phyloP scores from a whole-genome alignment of 305 asterid genomes.

The Lippia alba region DNA sequence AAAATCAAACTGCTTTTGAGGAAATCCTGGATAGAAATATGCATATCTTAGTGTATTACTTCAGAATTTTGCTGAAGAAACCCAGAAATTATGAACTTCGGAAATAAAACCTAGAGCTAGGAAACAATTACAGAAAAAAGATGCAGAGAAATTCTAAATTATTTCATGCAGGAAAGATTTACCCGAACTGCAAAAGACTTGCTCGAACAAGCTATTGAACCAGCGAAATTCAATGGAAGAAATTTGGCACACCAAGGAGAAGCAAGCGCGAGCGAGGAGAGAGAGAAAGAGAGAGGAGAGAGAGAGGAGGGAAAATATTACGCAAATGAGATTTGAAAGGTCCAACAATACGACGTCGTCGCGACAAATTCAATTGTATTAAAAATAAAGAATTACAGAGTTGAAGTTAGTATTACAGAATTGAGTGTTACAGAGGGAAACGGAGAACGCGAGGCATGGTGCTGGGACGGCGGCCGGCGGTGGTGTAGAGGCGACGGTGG shows the following conservation, averaged over 20 bases:
- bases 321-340: background rate
- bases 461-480: no score
- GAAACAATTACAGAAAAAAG: background rate
- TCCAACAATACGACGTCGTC: constrained; percentile 1
- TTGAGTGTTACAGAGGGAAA: no score
- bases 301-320: constrained; percentile 1
- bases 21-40: no score
- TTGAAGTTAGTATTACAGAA: no score
- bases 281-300: constrained; percentile 11
- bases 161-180: background rate
- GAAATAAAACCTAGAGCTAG: background rate
- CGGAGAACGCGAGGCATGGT: no score
- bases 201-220: constrained; percentile 1
- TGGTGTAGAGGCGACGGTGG: no score
- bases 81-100: background rate
- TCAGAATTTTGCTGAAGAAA: background rate
- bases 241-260: background rate
- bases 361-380: no score
- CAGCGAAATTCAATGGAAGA: constrained; percentile 7
- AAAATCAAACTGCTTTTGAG: no score
- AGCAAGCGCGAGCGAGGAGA: background rate
- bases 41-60: background rate
- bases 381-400: no score
- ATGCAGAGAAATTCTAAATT: background rate
- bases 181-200: background rate